These are phyloP conservation scores for Pichia heedii DNA, from an alignment of 805 yeast species.

Conservation along the genomic window DNA sequence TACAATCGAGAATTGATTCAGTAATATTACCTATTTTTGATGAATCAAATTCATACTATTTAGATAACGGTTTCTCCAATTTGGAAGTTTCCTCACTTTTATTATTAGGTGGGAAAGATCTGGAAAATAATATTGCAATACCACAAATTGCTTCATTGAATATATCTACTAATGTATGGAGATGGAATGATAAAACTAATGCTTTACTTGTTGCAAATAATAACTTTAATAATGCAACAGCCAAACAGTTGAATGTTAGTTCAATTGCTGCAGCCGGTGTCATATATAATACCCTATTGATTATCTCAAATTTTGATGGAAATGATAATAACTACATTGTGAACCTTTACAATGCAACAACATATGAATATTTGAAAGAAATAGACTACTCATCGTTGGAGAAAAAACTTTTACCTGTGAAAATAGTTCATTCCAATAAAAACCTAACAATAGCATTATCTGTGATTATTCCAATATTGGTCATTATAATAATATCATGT, in stretches of 20 bases:
- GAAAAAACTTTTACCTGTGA: slow-evolving; percentile 2
- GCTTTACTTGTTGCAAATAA: slow-evolving; percentile 18
- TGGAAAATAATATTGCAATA: slow-evolving; percentile 26
- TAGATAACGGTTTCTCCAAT: slow-evolving; percentile 21
- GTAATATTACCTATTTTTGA: slow-evolving; percentile 47
- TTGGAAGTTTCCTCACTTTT: slow-evolving; percentile 35
- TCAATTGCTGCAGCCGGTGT: slow-evolving; percentile 40
- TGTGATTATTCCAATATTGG: slow-evolving; percentile 34
- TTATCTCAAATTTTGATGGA: slow-evolving; percentile 22
- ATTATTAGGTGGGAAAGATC: slow-evolving; percentile 53
- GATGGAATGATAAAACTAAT: slow-evolving; percentile 29
- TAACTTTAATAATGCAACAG: background rate
- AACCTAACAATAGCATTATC: slow-evolving; percentile 38
- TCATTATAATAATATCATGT: slow-evolving; percentile 27
- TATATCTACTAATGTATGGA: slow-evolving; percentile 35
- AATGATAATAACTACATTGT: slow-evolving; percentile 22
- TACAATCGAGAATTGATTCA: slow-evolving; percentile 47
- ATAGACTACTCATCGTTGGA: slow-evolving; percentile 24
- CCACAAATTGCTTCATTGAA: slow-evolving; percentile 37
- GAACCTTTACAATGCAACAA: slow-evolving; percentile 33
- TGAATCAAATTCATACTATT: slow-evolving; percentile 16
- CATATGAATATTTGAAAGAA: slow-evolving; percentile 26
- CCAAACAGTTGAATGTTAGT: slow-evolving; percentile 13
- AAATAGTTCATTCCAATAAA: slow-evolving; percentile 13
- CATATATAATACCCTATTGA: slow-evolving; percentile 41